These are phyloP conservation scores for Saprolegnia diclina DNA, from an alignment of 352 stramenopile species.

Conservation along the genomic window DNA sequence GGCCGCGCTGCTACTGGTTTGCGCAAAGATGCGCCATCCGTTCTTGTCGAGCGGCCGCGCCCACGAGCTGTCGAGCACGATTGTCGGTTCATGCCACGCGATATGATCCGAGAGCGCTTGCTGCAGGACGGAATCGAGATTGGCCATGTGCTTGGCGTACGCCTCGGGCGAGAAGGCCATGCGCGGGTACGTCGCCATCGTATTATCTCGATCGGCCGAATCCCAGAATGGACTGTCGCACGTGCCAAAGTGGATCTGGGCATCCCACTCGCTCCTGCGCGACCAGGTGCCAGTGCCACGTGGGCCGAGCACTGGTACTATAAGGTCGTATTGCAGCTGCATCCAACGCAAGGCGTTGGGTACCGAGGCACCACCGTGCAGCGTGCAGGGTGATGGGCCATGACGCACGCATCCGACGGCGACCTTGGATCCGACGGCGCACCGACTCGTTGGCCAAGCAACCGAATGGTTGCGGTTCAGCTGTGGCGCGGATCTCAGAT, in stretches of 20 bases:
- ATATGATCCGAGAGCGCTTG: background rate
- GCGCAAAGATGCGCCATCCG: constrained; percentile 15
- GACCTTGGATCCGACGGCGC: too few relatives aligned
- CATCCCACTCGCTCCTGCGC: too few relatives aligned
- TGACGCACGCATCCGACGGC: too few relatives aligned
- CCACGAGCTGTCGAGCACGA: background rate
- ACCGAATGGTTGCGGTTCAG: background rate
- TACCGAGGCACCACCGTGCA: too few relatives aligned
- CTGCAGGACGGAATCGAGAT: constrained; percentile 6
- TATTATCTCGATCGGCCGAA: background rate
- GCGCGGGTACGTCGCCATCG: background rate
- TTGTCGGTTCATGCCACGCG: background rate
- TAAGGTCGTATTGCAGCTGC: too few relatives aligned
- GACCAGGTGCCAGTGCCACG: too few relatives aligned
- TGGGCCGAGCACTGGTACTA: too few relatives aligned
- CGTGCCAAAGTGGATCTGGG: too few relatives aligned
- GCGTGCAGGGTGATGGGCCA: too few relatives aligned
- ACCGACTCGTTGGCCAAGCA: too few relatives aligned
- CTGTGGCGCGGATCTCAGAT: background rate
- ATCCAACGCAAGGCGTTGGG: too few relatives aligned
- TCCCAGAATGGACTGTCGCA: too few relatives aligned
- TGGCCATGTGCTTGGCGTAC: background rate
- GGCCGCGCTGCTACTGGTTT: background rate
- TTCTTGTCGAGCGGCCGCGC: background rate
- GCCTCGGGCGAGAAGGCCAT: background rate